Evolutionary conservation across 1,284 basidiomycete species (phyloP), one percentile per base, ranked within the genome.

Genomic region (Heterobasidion annosum): DNA sequence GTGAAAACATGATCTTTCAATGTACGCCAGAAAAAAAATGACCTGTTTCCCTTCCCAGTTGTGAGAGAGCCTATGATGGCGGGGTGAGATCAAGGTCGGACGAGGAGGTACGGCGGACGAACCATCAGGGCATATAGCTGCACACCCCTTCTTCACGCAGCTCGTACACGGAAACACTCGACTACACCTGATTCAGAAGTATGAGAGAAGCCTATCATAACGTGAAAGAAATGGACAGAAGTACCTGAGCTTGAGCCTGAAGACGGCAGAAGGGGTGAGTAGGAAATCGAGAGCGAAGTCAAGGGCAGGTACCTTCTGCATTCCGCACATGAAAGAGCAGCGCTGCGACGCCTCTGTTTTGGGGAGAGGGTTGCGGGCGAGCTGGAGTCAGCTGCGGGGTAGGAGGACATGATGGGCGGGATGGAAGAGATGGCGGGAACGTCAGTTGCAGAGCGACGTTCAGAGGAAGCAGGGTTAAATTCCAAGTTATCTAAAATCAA

Each of bases 31-130:
- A 37, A 33, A 16, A 42, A 51, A 54, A 16, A 54, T 35, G 45
- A 82, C 82, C 83, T 71, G 64, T 85, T 86, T 16, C 83, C 83
- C 64, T 83, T 85, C 54, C 83, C 82, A n/a, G 83, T 85, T 7
- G 83, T 85, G 49, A 86, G 71, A 44, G 82, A 83, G 15, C 80
- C 82, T 84, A 25, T 9, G 48, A 5, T 25, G 6, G 46, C 25
- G 50, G 5, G 25, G 18, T 15, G 54, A 56, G 51, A 55, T 50
- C 34, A 15, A 42, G 32, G 44, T 18, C 53, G 55, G 51, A 33
- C 45, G 51, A 56, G 13, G 37, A 19, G 37, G 25, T 43, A 34
- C 18, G 33, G 15, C 9, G 6, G 15, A 58, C 68, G 25, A 52
- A 81, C 81, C 81, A 60, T 83, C 75, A 6, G 81, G 82, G 65